phyloP scores from a whole-genome alignment of 352 stramenopile species.

The Globisporangium abappressorium region DNA sequence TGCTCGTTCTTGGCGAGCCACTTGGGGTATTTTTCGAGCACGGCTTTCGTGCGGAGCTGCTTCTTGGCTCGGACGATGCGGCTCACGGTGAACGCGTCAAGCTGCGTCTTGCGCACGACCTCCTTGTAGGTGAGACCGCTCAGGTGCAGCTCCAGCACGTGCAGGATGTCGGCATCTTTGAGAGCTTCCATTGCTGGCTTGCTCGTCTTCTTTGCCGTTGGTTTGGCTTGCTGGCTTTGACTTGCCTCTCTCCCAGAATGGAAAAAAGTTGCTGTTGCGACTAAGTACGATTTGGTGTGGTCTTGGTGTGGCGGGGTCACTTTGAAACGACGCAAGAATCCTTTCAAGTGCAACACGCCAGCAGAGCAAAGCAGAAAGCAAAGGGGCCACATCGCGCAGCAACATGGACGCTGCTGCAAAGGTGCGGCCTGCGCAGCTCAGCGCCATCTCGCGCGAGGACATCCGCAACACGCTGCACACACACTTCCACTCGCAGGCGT shows the following conservation, averaged over 20 bases:
- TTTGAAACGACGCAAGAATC: background rate
- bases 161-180: background rate
- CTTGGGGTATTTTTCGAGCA: background rate
- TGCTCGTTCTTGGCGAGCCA: background rate
- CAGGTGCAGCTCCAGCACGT: constrained; percentile 1
- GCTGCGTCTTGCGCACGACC: background rate
- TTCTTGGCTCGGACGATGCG: background rate
- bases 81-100: background rate
- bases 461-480: constrained; percentile 64
- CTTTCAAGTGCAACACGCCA: background rate
- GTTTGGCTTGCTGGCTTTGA: background rate
- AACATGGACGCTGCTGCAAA: constrained; percentile 16
- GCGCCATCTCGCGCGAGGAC: constrained; percentile 52
- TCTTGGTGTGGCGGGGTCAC: background rate
- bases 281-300: background rate
- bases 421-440: constrained; percentile 19
- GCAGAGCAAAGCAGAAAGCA: background rate
- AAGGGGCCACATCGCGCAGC: background rate
- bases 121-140: background rate
- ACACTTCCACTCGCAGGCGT: constrained; percentile 46
- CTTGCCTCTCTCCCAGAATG: background rate
- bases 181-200: background rate
- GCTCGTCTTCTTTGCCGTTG: background rate
- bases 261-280: background rate
- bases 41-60: no score